A percentile compares a stretch with the other conserved stretches of the same genome.
Conservation (phyloP, 306 rosid genomes). For the Cicer cuneatum region DNA sequence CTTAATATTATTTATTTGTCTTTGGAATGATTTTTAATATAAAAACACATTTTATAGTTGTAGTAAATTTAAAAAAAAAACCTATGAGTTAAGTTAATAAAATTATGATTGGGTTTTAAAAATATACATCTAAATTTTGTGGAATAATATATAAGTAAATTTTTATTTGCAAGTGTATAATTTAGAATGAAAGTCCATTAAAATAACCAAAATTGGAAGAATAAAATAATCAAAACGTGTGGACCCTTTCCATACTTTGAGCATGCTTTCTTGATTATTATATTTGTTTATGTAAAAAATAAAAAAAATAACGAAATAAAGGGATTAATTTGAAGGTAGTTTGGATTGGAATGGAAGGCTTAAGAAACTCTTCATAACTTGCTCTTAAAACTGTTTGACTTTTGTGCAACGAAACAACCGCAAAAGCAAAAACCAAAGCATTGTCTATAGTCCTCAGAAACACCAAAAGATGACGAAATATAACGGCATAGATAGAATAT, state of each 20-base stretch:
- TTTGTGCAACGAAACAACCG: constrained; percentile 50
- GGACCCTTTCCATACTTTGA: constrained; percentile 47
- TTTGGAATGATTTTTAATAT: no score
- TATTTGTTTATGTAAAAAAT: not conserved
- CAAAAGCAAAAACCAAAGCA: constrained; percentile 51
- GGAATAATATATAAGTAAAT: no score
- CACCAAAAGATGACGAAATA: constrained; percentile 47
- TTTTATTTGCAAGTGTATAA: not conserved
- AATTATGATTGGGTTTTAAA: no score
- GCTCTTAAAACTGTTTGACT: constrained; percentile 53
- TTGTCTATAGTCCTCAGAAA: constrained; percentile 37
- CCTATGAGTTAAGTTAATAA: no score
- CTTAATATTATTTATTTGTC: no score
- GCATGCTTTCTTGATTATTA: constrained; percentile 3
- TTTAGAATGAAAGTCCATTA: constrained; percentile 15
- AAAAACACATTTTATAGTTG: no score
- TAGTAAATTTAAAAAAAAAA: no score
- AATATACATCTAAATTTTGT: no score
- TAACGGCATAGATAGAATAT: constrained; percentile 33
- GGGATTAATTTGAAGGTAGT: constrained; percentile 18
- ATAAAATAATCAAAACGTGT: constrained; percentile 50
- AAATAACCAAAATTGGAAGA: not conserved
- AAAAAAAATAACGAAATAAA: constrained; percentile 1
- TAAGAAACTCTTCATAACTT: constrained; percentile 39
- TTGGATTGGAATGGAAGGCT: constrained; percentile 58